phyloP scores from a whole-genome alignment of 2,329 filamentous ascomycete species.

The Microdochium bolleyi region DNA sequence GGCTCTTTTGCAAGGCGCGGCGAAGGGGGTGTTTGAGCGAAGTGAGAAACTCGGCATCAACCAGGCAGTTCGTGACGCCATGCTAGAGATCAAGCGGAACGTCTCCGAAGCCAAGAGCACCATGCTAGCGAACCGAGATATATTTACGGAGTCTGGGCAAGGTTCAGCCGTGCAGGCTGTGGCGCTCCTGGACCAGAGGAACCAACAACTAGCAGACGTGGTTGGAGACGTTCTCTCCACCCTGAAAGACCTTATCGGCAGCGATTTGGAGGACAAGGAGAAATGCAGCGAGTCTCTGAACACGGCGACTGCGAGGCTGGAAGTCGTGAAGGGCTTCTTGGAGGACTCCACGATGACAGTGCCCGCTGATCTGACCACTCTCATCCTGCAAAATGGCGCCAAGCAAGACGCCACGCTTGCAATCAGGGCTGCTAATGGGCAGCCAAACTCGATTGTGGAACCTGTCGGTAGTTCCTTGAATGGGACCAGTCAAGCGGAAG shows the following conservation, averaged over 20 bases:
- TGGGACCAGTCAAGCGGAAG: too few species aligned
- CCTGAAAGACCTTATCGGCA: conserved; percentile 52
- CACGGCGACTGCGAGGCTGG: conserved; percentile 52
- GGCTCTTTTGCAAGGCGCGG: conserved; percentile 66
- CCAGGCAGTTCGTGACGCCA: conserved; percentile 70
- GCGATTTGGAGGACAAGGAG: conserved; percentile 37
- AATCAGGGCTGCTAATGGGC: not conserved
- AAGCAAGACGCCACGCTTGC: conserved; percentile 13
- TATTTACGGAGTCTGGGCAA: conserved; percentile 22
- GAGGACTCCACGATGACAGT: conserved; percentile 49
- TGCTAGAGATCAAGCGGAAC: conserved; percentile 72
- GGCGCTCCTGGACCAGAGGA: conserved; percentile 53
- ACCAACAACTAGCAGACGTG: conserved; percentile 58
- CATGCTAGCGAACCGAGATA: conserved; percentile 26
- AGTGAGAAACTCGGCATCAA: conserved; percentile 74
- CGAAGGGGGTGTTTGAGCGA: conserved; percentile 64
- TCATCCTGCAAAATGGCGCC: conserved; percentile 9
- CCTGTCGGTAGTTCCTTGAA: not conserved
- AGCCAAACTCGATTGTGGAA: not conserved
- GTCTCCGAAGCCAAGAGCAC: conserved; percentile 51
- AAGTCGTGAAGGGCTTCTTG: conserved; percentile 55
- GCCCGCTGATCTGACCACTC: conserved; percentile 14
- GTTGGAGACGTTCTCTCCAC: conserved; percentile 58
- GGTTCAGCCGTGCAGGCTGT: conserved; percentile 27
- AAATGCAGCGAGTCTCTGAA: conserved; percentile 47